Conservation (phyloP, 805 yeast species). For the Schwanniomyces sp. region DNA sequence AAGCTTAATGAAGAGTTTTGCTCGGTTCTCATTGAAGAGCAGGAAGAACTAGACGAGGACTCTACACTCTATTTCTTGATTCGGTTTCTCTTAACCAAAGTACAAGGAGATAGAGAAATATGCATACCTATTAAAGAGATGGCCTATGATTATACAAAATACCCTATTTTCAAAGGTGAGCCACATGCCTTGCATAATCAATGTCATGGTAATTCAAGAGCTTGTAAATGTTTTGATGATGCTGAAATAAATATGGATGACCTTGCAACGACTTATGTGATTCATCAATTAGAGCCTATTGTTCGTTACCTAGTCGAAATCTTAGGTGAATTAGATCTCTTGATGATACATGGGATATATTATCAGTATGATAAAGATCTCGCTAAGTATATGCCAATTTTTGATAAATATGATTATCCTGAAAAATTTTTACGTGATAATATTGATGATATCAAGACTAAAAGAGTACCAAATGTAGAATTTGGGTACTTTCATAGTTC, state of each 20-base stretch:
- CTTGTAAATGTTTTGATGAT: constrained; percentile 21
- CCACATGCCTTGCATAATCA: constrained; percentile 33
- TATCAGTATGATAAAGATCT: constrained; percentile 15
- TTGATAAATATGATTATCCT: constrained; percentile 28
- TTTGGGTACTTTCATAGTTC: constrained; percentile 15
- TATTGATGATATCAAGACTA: constrained; percentile 7
- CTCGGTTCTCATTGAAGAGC: constrained; percentile 16
- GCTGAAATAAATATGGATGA: constrained; percentile 29
- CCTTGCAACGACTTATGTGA: constrained; percentile 31
- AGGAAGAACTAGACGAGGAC: constrained; percentile 19
- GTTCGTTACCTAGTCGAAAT: constrained; percentile 21
- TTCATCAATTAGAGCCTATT: constrained; percentile 36
- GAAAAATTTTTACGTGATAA: constrained; percentile 12
- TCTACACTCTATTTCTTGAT: constrained; percentile 29
- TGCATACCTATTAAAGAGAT: constrained; percentile 32
- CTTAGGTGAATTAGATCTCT: constrained; percentile 22
- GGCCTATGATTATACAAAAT: constrained; percentile 19
- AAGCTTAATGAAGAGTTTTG: constrained; percentile 19
- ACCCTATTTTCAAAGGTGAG: constrained; percentile 35
- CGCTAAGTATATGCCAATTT: constrained; percentile 21
- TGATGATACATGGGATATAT: constrained; percentile 37
- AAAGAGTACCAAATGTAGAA: constrained; percentile 10
- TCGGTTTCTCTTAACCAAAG: constrained; percentile 32
- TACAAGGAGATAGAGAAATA: constrained; percentile 37
- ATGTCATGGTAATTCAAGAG: constrained; percentile 19